phyloP scores from a whole-genome alignment of 2,329 filamentous ascomycete genomes.

The Xylaria sp. region DNA sequence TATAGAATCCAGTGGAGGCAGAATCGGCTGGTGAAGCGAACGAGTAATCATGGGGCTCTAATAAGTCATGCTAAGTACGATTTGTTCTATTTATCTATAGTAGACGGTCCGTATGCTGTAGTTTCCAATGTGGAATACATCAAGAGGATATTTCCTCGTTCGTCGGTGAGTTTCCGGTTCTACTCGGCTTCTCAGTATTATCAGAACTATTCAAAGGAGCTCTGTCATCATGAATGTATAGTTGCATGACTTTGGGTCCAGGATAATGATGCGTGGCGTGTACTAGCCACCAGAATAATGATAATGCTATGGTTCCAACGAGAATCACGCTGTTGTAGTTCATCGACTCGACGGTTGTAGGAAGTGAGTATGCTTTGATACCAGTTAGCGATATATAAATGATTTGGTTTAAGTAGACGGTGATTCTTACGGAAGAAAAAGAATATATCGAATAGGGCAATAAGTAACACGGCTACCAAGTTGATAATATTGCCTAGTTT shows the following conservation, averaged over 20 bases:
- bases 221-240: conserved; percentile 55
- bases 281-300: conserved; percentile 59
- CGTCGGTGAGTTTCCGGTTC: conserved; percentile 1
- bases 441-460: conserved; percentile 66
- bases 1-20: background rate
- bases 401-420: background rate
- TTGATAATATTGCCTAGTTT: conserved; percentile 63
- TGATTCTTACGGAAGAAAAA: conserved; percentile 67
- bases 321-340: conserved; percentile 67
- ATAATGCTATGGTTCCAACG: conserved; percentile 59
- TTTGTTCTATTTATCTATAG: background rate
- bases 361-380: conserved; percentile 54
- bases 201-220: conserved; percentile 22
- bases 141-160: conserved; percentile 1
- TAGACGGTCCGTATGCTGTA: background rate
- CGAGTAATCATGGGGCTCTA: background rate
- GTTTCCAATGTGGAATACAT: background rate
- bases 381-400: conserved; percentile 15
- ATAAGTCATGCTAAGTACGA: background rate
- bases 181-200: conserved; percentile 27
- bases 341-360: conserved; percentile 56
- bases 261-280: conserved; percentile 61
- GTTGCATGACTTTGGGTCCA: conserved; percentile 60
- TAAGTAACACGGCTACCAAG: conserved; percentile 61
- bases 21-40: background rate